Percentiles rank a stretch among this genome's conserved stretches.
phyloP scores from a whole-genome alignment of 2,329 filamentous ascomycete genomes.

The Trichoderma sp. region DNA sequence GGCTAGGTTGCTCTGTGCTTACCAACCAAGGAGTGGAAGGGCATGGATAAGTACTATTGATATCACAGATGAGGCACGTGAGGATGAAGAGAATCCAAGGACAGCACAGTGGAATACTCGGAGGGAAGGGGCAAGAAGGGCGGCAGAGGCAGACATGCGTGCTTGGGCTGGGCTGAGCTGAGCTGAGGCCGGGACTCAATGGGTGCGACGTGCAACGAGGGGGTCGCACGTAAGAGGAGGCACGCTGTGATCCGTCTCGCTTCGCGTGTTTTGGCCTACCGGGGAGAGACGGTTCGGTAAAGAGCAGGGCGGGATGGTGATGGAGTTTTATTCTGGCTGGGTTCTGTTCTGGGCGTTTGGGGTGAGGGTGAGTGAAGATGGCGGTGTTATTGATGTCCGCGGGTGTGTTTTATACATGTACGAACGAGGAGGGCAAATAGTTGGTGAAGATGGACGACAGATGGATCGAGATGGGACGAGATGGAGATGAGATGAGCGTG shows the following conservation, averaged over 20 bases:
- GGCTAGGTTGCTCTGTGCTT: too few species aligned
- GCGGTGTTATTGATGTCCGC: too few species aligned
- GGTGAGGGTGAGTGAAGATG: too few species aligned
- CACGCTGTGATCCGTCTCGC: slow-evolving; percentile 17
- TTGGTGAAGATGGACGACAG: too few species aligned
- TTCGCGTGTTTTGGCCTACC: slow-evolving; percentile 15
- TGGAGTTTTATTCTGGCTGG: background rate
- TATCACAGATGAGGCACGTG: too few species aligned
- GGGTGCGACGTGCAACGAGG: background rate
- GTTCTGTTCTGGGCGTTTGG: background rate
- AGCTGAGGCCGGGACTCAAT: background rate
- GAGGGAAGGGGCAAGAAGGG: background rate
- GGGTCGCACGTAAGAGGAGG: background rate
- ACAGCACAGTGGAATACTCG: background rate
- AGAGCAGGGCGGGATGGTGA: background rate
- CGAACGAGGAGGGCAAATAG: too few species aligned
- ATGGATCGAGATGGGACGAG: background rate
- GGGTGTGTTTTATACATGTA: background rate
- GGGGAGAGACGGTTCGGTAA: background rate
- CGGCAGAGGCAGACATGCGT: background rate
- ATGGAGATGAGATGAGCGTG: too few species aligned
- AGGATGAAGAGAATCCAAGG: background rate
- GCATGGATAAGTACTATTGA: too few species aligned
- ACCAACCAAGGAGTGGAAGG: background rate
- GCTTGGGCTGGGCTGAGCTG: background rate